A percentile compares a stretch with the other conserved stretches of the same genome.
Evolutionary conservation across 2,329 filamentous ascomycete species (phyloP).

Genomic region (Colletotrichum kahawae): DNA sequence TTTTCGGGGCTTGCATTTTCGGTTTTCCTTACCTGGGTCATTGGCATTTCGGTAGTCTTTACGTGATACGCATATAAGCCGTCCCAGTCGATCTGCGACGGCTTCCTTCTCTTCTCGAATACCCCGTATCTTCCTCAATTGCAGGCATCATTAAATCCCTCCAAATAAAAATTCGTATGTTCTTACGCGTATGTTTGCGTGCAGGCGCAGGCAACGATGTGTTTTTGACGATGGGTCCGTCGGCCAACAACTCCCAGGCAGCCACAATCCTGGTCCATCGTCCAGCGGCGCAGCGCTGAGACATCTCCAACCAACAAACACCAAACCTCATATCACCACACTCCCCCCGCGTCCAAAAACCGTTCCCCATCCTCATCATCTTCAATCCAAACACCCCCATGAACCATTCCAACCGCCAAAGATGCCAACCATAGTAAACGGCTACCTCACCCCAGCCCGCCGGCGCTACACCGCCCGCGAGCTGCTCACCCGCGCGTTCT

Average conservation of each 20-base stretch:
- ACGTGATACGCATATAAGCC: neutral
- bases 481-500: neutral
- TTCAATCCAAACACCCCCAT: neutral
- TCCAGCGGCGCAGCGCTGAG: neutral
- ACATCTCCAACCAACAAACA: neutral
- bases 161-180: neutral
- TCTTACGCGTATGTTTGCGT: neutral
- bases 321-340: neutral
- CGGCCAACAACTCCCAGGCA: neutral
- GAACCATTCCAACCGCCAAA: neutral
- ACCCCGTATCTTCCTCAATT: conserved; percentile 5
- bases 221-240: neutral
- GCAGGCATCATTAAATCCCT: neutral
- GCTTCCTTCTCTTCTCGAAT: neutral
- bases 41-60: neutral
- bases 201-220: neutral
- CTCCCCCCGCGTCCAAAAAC: neutral
- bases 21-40: neutral
- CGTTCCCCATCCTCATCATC: neutral
- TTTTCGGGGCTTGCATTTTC: neutral
- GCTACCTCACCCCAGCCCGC: neutral
- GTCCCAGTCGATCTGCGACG: conserved; percentile 1
- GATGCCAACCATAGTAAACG: conserved; percentile 4
- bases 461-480: neutral
- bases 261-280: neutral